Base-by-base conservation (phyloP, 129 eudicot genomes). In the Pittosporum tobira region DNA sequence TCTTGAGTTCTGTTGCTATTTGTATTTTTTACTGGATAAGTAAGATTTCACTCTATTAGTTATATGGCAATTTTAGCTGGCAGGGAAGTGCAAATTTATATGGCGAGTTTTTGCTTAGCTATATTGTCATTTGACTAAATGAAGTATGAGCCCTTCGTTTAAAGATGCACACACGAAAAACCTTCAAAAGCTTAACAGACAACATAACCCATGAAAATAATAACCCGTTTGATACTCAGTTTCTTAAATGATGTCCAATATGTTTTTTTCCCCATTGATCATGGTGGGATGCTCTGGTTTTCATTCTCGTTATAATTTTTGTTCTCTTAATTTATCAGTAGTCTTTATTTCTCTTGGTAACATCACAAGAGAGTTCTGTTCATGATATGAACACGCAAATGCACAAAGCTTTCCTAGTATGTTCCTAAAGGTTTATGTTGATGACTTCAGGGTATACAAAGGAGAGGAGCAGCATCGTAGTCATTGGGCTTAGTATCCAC, bases 381-480 rank as follows among this genome's bases (percentile, higher is more conserved):
- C 31, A 42, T 26, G 51, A 42, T 14, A 59, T 22, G 3, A 7
- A 15, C 51, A 6, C 22, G 4, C 15, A 3, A 54, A 7, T 30
- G 16, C 49, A 44, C 6, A 3, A 59, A 59, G 37, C 0, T 43
- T 26, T 44, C 24, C 43, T 3, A 30, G 25, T 2, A n/a, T 53
- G 26, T 49, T 52, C 8, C 62, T 49, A 5, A 62, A 34, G 10
- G 38, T 53, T 46, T 55, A 9, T n/a, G 26, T 48, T 64, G 14
- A 19, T 66, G 52, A 13, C 5, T 11, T 69, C 79, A 90, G 95
- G 98, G 68, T 90, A 90, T 63, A 83, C 98, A 30, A 90, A 90
- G 71, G 94, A 90, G 73, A 85, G 82, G 73, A 90, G 98, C 84
- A 86, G 98, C 77, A 86, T 90, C n/a, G 80, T 80, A 12, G 98